A percentile compares a stretch with the other conserved stretches of the same genome.
phyloP scores from a whole-genome alignment of 192 early-diverging fungal species.

The Coemansia sp. region DNA sequence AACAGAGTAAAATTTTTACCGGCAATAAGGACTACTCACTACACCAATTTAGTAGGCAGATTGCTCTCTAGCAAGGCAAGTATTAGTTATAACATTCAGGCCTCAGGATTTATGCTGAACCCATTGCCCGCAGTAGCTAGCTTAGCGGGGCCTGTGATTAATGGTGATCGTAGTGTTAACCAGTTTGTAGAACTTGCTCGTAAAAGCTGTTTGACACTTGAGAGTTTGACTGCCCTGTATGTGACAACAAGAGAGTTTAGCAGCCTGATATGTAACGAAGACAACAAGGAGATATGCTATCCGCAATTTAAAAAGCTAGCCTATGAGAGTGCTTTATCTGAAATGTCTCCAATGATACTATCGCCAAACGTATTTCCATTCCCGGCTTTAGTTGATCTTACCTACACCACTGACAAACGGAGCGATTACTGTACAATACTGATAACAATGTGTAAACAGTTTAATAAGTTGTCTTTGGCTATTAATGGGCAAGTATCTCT shows the following conservation, averaged over 20 bases:
- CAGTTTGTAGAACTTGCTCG: background rate
- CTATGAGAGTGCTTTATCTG: background rate
- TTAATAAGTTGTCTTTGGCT: background rate
- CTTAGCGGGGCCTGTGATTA: background rate
- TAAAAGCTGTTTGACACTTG: background rate
- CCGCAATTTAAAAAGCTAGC: background rate
- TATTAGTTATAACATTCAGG: background rate
- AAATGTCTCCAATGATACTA: background rate
- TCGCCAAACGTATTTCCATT: background rate
- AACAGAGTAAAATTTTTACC: background rate
- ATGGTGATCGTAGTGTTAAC: background rate
- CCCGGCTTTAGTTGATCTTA: background rate
- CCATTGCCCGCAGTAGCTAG: background rate
- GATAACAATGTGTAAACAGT: background rate
- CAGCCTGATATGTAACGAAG: background rate
- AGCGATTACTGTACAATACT: background rate
- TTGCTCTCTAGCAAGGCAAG: background rate
- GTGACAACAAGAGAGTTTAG: background rate
- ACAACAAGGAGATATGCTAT: background rate
- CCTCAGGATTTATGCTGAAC: background rate
- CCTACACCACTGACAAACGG: background rate
- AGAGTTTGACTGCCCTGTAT: background rate
- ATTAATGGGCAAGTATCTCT: background rate
- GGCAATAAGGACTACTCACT: background rate
- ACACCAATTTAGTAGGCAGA: background rate